These are phyloP conservation scores for Pterocarpus macrocarpus DNA, from an alignment of 306 rosid species.

Conservation along the genomic window DNA sequence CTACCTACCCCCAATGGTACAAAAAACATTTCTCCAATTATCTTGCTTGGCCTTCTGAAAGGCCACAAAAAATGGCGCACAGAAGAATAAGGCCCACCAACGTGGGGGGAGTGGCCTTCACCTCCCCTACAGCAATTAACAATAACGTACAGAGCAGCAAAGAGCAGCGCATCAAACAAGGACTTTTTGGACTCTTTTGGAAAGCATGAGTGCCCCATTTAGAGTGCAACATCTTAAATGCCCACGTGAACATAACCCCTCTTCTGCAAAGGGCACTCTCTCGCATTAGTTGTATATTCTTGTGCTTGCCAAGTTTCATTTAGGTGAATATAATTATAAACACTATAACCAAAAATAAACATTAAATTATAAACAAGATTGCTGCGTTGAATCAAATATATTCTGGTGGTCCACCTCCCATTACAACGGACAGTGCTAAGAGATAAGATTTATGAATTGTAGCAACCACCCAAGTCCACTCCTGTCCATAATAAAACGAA, in stretches of 20 bases:
- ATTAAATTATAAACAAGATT: neutral
- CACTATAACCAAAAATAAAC: too few species aligned
- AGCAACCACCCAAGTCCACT: conserved; percentile 60
- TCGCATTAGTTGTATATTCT: neutral
- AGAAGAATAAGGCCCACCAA: conserved; percentile 34
- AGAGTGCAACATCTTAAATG: conserved; percentile 46
- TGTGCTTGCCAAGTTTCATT: conserved; percentile 7
- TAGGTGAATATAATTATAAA: neutral
- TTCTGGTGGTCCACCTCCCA: conserved; percentile 41
- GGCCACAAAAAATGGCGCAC: conserved; percentile 42
- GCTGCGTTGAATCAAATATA: conserved; percentile 18
- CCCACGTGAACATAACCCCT: conserved; percentile 41
- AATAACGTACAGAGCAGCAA: conserved; percentile 27
- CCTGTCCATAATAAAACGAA: conserved; percentile 35
- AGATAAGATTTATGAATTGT: conserved; percentile 53
- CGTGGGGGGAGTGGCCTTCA: conserved; percentile 5
- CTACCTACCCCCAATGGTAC: conserved; percentile 33
- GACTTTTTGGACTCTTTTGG: conserved; percentile 48
- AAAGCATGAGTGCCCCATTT: conserved; percentile 38
- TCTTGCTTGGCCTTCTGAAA: conserved; percentile 22
- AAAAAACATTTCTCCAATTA: too few species aligned
- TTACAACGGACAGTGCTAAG: conserved; percentile 36
- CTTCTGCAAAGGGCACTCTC: conserved; percentile 23
- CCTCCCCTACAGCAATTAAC: neutral
- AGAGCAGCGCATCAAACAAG: conserved; percentile 42